A percentile compares a stretch with the other conserved stretches of the same genome.
These are phyloP conservation scores for Fusarium chuoi DNA, from an alignment of 2,329 filamentous ascomycete genomes.

Conservation along the genomic window DNA sequence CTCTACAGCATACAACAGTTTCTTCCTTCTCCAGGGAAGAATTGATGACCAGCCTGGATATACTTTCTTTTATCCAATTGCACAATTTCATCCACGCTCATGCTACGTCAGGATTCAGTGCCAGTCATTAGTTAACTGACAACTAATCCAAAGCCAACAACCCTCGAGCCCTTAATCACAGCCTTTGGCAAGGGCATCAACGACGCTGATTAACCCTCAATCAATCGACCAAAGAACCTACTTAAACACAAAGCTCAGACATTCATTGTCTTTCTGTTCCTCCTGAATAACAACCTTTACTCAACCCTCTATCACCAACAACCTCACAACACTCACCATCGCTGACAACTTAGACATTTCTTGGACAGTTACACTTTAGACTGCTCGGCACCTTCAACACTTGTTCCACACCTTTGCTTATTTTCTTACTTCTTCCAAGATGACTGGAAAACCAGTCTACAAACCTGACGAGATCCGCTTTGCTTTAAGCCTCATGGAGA, in stretches of 20 bases:
- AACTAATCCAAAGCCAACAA: neutral
- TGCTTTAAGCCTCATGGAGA: slow-evolving; percentile 46
- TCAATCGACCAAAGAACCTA: neutral
- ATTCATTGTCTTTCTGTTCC: neutral
- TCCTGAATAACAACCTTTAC: neutral
- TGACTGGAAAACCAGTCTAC: slow-evolving; percentile 49
- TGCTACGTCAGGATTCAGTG: slow-evolving; percentile 2
- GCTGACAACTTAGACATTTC: neutral
- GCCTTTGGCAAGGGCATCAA: neutral
- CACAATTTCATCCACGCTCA: slow-evolving; percentile 7
- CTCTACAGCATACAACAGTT: neutral
- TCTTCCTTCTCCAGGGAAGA: neutral
- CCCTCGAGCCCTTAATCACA: neutral
- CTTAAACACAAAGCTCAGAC: neutral
- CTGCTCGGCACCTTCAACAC: neutral
- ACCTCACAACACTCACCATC: neutral
- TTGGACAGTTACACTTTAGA: slow-evolving; percentile 16
- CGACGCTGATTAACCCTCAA: slow-evolving; percentile 14
- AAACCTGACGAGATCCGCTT: slow-evolving; percentile 49
- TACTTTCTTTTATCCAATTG: neutral
- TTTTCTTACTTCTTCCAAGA: neutral
- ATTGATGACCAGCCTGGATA: neutral
- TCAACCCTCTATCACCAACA: neutral
- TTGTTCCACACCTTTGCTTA: slow-evolving; percentile 1
- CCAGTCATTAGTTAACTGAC: neutral